Evolutionary conservation across 2,329 filamentous ascomycete species (phyloP).

Genomic region (Calonectria henricotiae): DNA sequence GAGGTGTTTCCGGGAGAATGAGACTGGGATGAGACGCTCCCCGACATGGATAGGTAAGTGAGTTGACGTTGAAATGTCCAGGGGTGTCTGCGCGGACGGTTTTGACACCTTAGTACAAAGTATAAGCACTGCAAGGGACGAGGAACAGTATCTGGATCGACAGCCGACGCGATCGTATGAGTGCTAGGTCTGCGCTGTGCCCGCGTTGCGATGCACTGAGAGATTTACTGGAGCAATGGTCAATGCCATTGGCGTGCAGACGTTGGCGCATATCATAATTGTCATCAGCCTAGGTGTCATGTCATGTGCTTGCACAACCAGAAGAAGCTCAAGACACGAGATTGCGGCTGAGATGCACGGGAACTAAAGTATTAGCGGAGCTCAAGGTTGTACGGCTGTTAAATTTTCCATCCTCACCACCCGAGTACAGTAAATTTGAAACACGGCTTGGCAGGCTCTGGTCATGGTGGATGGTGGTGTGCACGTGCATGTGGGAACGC

Average conservation of each 20-base stretch:
- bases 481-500: slow-evolving; percentile 5
- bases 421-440: slow-evolving; percentile 28
- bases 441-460: slow-evolving; percentile 30
- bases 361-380: slow-evolving; percentile 11
- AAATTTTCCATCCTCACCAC: slow-evolving; percentile 22
- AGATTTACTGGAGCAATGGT: slow-evolving; percentile 12
- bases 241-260: background rate
- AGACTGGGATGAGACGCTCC: slow-evolving; percentile 22
- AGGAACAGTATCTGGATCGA: slow-evolving; percentile 22
- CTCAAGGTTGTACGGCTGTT: slow-evolving; percentile 26
- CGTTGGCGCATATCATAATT: slow-evolving; percentile 12
- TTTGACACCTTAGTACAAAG: slow-evolving; percentile 15
- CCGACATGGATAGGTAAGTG: slow-evolving; percentile 15
- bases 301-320: slow-evolving; percentile 18
- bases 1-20: slow-evolving; percentile 18
- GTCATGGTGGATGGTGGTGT: slow-evolving; percentile 15
- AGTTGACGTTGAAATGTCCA: slow-evolving; percentile 24
- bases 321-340: slow-evolving; percentile 21
- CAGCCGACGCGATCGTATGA: slow-evolving; percentile 19
- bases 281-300: background rate
- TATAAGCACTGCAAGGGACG: slow-evolving; percentile 31
- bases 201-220: slow-evolving; percentile 23
- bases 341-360: slow-evolving; percentile 24
- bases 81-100: slow-evolving; percentile 12
- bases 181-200: slow-evolving; percentile 3